These are phyloP conservation scores for Ophiocordyceps camponoti-floridani DNA, from an alignment of 2,329 filamentous ascomycete genomes.

Conservation along the genomic window DNA sequence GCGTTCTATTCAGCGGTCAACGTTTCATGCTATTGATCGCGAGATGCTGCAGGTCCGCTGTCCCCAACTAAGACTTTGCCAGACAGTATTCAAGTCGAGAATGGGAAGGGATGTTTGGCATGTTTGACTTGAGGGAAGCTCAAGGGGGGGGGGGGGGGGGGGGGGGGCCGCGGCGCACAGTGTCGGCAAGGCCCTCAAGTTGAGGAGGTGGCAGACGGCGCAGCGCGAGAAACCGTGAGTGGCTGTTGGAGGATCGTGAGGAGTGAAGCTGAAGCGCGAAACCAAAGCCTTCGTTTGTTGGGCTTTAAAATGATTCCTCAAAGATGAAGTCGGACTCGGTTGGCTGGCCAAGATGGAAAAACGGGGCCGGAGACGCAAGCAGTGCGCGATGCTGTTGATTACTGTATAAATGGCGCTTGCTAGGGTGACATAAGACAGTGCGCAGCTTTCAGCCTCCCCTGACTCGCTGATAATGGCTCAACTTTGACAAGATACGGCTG, in stretches of 20 bases:
- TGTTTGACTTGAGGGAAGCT: conserved; percentile 6
- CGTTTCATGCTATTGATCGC: conserved; percentile 10
- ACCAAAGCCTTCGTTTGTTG: neutral
- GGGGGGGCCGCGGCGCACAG: neutral
- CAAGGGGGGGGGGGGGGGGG: neutral
- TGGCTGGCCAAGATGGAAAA: neutral
- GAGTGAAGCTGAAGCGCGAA: neutral
- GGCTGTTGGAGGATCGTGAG: neutral
- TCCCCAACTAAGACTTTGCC: conserved; percentile 13
- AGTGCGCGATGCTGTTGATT: neutral
- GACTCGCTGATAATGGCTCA: neutral
- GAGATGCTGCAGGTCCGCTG: neutral
- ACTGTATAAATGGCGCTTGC: neutral
- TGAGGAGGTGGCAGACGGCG: neutral
- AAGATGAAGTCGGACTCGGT: neutral
- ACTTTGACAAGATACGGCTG: neutral
- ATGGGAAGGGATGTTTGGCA: conserved; percentile 14
- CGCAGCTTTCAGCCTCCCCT: neutral
- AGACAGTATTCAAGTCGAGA: conserved; percentile 11
- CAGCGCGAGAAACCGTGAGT: neutral
- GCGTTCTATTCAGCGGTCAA: conserved; percentile 18
- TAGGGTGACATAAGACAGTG: neutral
- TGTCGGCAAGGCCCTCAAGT: neutral
- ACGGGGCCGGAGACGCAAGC: neutral
- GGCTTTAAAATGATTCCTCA: neutral